Percentiles rank a stretch among this genome's conserved stretches.
phyloP scores from a whole-genome alignment of 805 yeast species.

The Aciculoconidium aculeatum region DNA sequence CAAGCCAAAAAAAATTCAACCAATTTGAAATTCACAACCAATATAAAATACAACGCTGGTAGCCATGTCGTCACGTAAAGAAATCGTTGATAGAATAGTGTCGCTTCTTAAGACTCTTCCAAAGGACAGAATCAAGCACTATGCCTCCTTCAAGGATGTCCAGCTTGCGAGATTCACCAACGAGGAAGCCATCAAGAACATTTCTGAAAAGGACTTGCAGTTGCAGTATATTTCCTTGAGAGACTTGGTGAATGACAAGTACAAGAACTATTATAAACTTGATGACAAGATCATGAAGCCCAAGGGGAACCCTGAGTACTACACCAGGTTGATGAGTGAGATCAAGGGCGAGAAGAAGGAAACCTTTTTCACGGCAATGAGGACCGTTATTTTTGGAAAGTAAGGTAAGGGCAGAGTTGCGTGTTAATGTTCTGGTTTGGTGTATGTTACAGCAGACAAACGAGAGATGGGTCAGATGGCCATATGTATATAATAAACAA shows the following conservation, averaged over 20 bases:
- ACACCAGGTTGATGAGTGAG: constrained; percentile 63
- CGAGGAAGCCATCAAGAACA: constrained; percentile 26
- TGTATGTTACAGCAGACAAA: no score
- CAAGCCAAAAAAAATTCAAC: constrained; percentile 6
- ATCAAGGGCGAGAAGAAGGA: constrained; percentile 69
- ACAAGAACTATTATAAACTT: constrained; percentile 55
- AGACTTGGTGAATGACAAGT: constrained; percentile 53
- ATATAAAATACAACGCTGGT: no score
- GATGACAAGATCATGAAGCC: constrained; percentile 68
- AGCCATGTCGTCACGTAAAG: constrained; percentile 32
- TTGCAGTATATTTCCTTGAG: constrained; percentile 56
- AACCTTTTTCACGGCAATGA: constrained; percentile 55
- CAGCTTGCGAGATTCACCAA: constrained; percentile 45
- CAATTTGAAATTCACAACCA: no score
- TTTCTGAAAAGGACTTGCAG: constrained; percentile 48
- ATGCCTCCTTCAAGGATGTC: constrained; percentile 62
- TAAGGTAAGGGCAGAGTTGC: constrained; percentile 18
- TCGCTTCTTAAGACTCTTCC: constrained; percentile 59
- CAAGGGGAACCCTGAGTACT: constrained; percentile 80
- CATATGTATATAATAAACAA: no score
- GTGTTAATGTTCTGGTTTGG: no score
- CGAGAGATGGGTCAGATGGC: no score
- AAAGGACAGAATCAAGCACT: constrained; percentile 59
- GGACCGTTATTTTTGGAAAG: constrained; percentile 73
- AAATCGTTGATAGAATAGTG: constrained; percentile 53